Evolutionary conservation across 2,329 filamentous ascomycete genomes (phyloP), one percentile per base, ranked within the genome.

Genomic region (Xylariaceae sp.): DNA sequence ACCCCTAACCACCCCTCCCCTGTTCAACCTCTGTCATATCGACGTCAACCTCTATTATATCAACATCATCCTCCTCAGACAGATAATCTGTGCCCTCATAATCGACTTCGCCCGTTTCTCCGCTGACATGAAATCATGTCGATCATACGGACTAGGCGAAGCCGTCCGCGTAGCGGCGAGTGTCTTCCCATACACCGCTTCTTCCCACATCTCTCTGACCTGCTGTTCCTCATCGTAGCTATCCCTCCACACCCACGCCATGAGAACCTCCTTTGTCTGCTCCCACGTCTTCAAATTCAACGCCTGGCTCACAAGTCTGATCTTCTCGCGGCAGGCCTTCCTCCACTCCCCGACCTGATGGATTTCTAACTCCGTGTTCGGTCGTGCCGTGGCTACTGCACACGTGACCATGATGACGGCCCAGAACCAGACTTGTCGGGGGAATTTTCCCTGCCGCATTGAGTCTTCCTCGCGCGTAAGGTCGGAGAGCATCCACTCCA

Each of bases 171-270:
- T 61, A 19, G 53, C 52, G 19, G 59, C 59, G 44, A 62, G 59
- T 2, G 54, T 45, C 39, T 54, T 56, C 26, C 59, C 60, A 37
- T 58, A 59, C 0, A 63, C 57, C 0, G 62, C 62, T 39, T 62
- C 60, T 53, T 64, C 62, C 62, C 62, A 64, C 59, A 64, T 63
- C 46, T 63, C 62, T 32, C 45, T 54, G n/a, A 64, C 51, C 46
- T 58, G 60, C 29, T 58, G 54, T 32, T 63, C 59, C 48, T 63
- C 57, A 32, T 60, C 59, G 46, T 60, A 58, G 30, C 58, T 58
- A 46, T 62, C 61, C 12, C 58, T 47, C 60, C 61, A 62, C 9
- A 60, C 59, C 60, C 59, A 63, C 0, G 59, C 51, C 26, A 56
- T 51, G 12, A 62, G 57, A 6, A 60, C 53, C 9, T 54, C 48